phyloP scores from a whole-genome alignment of 1,139 yeast genomes.

The Ogataea hybrid region DNA sequence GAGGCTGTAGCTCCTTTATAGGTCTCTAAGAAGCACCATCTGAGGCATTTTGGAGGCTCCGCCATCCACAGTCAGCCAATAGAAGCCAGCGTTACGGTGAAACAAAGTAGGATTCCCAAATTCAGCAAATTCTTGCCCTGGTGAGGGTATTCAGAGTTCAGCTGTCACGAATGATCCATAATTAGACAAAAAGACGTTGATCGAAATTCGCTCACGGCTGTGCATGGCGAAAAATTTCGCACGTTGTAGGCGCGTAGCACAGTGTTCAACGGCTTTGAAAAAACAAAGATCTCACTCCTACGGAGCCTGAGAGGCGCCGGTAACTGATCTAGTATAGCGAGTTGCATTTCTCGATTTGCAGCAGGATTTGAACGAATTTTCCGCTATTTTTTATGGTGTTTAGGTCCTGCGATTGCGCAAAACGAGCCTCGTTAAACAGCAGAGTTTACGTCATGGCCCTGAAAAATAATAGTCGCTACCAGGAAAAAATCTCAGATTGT shows the following conservation, averaged over 20 bases:
- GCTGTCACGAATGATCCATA: too few relatives aligned
- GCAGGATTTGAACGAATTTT: too few relatives aligned
- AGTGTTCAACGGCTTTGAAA: too few relatives aligned
- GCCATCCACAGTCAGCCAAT: background rate
- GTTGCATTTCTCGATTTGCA: too few relatives aligned
- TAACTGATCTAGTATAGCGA: too few relatives aligned
- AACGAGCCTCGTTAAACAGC: background rate
- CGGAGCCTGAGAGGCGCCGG: too few relatives aligned
- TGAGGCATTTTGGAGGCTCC: background rate
- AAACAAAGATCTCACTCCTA: too few relatives aligned
- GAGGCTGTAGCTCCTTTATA: constrained; percentile 3
- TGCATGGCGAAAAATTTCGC: too few relatives aligned
- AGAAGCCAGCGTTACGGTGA: background rate
- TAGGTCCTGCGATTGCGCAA: background rate
- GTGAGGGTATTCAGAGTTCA: background rate
- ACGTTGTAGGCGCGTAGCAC: constrained; percentile 16
- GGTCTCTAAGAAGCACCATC: background rate
- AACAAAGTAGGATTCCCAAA: background rate
- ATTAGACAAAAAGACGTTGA: too few relatives aligned
- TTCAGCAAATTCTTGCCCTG: background rate
- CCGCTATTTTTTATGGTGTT: too few relatives aligned
- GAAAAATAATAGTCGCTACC: background rate
- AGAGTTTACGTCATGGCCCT: background rate
- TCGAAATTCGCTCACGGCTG: too few relatives aligned
- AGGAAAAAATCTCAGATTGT: background rate